Evolutionary conservation across 2,329 filamentous ascomycete genomes (phyloP).

Genomic region (Aspergillus felis): DNA sequence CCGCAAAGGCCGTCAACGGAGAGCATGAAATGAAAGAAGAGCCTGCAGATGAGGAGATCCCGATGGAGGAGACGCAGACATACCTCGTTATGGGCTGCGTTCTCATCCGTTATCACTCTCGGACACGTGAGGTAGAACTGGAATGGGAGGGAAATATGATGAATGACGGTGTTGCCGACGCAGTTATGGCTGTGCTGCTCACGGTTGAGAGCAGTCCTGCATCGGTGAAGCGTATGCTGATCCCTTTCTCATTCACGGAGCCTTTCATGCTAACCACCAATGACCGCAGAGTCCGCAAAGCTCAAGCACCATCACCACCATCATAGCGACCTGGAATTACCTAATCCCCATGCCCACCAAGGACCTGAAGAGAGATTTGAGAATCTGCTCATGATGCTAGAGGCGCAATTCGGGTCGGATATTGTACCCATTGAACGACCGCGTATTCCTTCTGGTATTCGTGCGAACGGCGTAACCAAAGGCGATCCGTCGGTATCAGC

Average conservation of each 20-base stretch:
- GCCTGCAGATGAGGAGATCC: slow-evolving; percentile 44
- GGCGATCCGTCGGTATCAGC: background rate
- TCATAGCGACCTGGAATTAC: slow-evolving; percentile 41
- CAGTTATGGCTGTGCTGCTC: slow-evolving; percentile 86
- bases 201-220: slow-evolving; percentile 92
- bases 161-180: slow-evolving; percentile 97
- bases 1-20: slow-evolving; percentile 33
- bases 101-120: slow-evolving; percentile 67
- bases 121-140: slow-evolving; percentile 75
- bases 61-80: slow-evolving; percentile 31
- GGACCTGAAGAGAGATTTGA: slow-evolving; percentile 72
- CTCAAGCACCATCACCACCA: slow-evolving; percentile 55
- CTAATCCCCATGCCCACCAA: slow-evolving; percentile 71
- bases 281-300: slow-evolving; percentile 52
- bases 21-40: slow-evolving; percentile 31
- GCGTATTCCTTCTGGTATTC: slow-evolving; percentile 39
- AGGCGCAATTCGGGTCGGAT: slow-evolving; percentile 91
- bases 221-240: slow-evolving; percentile 75
- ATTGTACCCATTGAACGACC: slow-evolving; percentile 70
- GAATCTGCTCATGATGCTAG: slow-evolving; percentile 90
- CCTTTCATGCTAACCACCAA: slow-evolving; percentile 15
- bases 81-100: slow-evolving; percentile 87
- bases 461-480: slow-evolving; percentile 10
- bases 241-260: background rate
- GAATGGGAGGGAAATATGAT: slow-evolving; percentile 98